Evolutionary conservation across 495 filamentous ascomycete species (phyloP).

Genomic region (Astrothelium subdiscretum): DNA sequence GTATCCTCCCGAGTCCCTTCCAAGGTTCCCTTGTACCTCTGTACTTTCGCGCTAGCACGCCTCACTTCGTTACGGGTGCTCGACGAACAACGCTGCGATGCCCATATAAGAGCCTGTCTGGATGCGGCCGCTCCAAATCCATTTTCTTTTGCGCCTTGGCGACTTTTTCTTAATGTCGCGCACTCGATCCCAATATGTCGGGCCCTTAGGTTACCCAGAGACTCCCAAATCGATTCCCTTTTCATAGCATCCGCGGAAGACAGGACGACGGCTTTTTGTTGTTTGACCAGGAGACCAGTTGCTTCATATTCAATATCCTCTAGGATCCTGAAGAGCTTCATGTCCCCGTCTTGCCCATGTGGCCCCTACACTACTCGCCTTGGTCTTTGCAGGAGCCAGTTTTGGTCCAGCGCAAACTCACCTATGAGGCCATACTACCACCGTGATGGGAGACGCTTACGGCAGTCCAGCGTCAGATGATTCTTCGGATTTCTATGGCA

Average conservation of each 20-base stretch:
- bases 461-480: background rate
- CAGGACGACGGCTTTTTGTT: background rate
- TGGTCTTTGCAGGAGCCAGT: background rate
- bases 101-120: background rate
- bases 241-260: background rate
- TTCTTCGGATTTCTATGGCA: background rate
- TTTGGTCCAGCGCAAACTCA: background rate
- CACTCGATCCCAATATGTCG: background rate
- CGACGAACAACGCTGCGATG: background rate
- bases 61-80: conserved; percentile 1
- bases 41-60: background rate
- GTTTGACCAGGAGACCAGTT: background rate
- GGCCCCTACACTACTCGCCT: background rate
- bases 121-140: background rate
- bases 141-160: background rate
- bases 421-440: background rate
- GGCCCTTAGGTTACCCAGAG: background rate
- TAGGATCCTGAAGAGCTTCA: background rate
- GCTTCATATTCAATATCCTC: background rate
- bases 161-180: background rate
- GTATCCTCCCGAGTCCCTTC: background rate
- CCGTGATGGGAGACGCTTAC: background rate
- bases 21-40: background rate
- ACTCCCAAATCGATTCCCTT: background rate
- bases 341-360: background rate